Base-by-base conservation (phyloP, 768 basidiomycete species). In the Serendipita sp. region DNA sequence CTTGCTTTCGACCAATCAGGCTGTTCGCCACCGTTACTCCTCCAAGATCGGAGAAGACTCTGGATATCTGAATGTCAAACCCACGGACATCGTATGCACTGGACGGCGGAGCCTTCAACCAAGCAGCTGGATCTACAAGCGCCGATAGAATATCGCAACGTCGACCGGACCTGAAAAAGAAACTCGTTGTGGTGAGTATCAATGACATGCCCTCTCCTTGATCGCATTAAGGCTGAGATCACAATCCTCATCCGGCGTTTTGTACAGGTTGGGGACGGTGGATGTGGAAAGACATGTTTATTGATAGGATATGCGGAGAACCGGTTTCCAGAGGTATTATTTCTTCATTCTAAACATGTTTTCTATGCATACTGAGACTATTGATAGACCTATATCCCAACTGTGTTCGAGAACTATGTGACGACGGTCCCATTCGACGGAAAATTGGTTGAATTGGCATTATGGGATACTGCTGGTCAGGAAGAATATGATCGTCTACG, bases 381-480 rank as follows among this genome's bases (percentile, higher is more conserved):
- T 34, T 24, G 17, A 22, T 66, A 95, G 91, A 83, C 89, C 33
- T 93, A 94, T 72, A 85, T 92, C 68, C 92, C 91, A 31, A 93
- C 91, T 22, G 91, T 94, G 9, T 94, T 94, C 71, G 91, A 94
- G 73, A 93, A 91, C 79, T 93, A 92, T 69, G 88, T 91, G 62
- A 90, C 88, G 13, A 84, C 88, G 66, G 86, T 93, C 41, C 77
- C 82, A 56, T 90, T 86, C 68, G 91, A 94, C 26, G 85, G 86
- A 62, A 93, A 92, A 74, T 77, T 88, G 20, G 84, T 99, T 65
- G 91, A 96, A 70, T 81, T 99, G 44, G 95, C 96, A n/a, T 78
- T 99, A 17, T 99, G 95, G 92, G 93, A 97, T 74, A 97, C 93
- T 0, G 93, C 93, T 0, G 93, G 93, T 28, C 93, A 96, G 72